Evolutionary conservation across 2,329 filamentous ascomycete genomes (phyloP).

Genomic region (Sclerotinia sclerotiorum): DNA sequence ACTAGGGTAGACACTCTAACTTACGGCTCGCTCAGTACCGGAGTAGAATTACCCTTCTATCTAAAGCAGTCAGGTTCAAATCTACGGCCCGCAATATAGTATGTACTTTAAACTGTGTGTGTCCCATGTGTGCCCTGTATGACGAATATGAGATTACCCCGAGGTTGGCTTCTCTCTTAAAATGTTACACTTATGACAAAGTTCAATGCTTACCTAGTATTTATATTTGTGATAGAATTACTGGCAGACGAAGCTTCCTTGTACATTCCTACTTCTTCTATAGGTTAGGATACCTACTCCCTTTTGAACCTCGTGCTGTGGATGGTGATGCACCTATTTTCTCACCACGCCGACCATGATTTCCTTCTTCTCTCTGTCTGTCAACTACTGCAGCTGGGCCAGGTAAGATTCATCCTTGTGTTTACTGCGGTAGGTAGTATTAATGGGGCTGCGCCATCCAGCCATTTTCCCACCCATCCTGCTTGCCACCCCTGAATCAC

Average conservation of each 20-base stretch:
- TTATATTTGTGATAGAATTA: not conserved
- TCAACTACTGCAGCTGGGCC: slow-evolving; percentile 1
- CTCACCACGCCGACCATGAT: slow-evolving; percentile 1
- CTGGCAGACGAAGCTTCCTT: not conserved
- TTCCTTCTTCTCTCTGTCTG: not conserved
- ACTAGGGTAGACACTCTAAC: not conserved
- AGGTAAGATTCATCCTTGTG: slow-evolving; percentile 1
- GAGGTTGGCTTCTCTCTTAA: not conserved
- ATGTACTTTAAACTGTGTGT: not conserved
- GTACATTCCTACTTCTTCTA: not conserved
- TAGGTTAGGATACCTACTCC: not conserved
- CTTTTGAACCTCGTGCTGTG: slow-evolving; percentile 6
- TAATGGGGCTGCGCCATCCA: slow-evolving; percentile 4
- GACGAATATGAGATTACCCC: not conserved
- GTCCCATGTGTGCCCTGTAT: not conserved
- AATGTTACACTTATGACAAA: slow-evolving; percentile 3
- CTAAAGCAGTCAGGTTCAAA: not conserved
- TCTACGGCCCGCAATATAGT: not conserved
- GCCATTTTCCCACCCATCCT: slow-evolving; percentile 2
- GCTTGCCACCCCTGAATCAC: not conserved
- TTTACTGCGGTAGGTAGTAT: not conserved
- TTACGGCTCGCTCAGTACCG: not conserved
- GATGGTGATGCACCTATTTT: slow-evolving; percentile 6
- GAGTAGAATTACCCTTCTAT: not conserved
- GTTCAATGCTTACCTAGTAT: not conserved